These are phyloP conservation scores for Suhomyces emberorum DNA, from an alignment of 805 yeast genomes.

Conservation along the genomic window DNA sequence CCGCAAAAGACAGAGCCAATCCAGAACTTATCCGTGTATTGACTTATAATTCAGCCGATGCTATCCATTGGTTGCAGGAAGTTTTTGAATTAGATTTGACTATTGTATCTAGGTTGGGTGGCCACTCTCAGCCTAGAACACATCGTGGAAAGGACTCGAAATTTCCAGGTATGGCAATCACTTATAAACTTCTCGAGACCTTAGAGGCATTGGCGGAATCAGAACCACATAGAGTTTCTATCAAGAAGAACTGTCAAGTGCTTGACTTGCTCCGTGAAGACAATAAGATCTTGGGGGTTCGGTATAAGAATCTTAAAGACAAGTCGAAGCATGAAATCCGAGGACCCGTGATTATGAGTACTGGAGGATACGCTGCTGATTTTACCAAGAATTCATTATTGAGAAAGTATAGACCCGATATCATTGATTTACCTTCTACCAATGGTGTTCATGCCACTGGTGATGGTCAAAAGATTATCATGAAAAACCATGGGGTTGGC, in stretches of 20 bases:
- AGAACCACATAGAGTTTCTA: constrained; percentile 39
- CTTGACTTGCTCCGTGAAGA: constrained; percentile 37
- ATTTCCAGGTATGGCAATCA: constrained; percentile 66
- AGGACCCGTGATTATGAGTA: constrained; percentile 61
- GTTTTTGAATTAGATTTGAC: constrained; percentile 61
- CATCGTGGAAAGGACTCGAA: constrained; percentile 71
- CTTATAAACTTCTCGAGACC: constrained; percentile 49
- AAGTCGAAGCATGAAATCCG: constrained; percentile 29
- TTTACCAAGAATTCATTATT: constrained; percentile 51
- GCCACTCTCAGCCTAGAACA: constrained; percentile 77
- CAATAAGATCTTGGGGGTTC: constrained; percentile 26
- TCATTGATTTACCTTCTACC: constrained; percentile 54
- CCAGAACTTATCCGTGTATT: constrained; percentile 57
- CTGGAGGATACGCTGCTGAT: constrained; percentile 70
- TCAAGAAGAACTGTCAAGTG: constrained; percentile 26
- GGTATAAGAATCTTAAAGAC: constrained; percentile 28
- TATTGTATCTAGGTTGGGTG: constrained; percentile 73
- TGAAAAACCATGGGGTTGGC: constrained; percentile 50
- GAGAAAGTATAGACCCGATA: constrained; percentile 56
- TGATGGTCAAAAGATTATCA: constrained; percentile 57
- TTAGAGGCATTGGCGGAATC: constrained; percentile 45
- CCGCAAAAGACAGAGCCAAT: constrained; percentile 62
- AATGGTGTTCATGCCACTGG: constrained; percentile 63
- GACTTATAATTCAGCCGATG: constrained; percentile 59
- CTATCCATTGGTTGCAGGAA: constrained; percentile 71